These are phyloP conservation scores for Yamadazyma paraphyllophila DNA, from an alignment of 805 yeast genomes.

Conservation along the genomic window DNA sequence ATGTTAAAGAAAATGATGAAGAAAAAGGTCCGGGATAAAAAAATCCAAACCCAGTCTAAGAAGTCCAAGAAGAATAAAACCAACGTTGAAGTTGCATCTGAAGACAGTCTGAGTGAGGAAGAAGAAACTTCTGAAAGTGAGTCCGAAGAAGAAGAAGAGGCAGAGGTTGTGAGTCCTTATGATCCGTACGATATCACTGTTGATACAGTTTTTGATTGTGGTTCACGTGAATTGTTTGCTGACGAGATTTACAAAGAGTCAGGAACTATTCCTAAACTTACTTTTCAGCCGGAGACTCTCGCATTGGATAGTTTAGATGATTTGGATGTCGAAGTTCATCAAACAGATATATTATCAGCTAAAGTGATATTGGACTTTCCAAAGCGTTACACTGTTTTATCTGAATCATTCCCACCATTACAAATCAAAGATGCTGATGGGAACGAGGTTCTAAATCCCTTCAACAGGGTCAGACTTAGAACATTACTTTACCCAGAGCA, in stretches of 20 bases:
- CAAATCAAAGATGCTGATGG: slow-evolving; percentile 15
- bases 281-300: slow-evolving; percentile 15
- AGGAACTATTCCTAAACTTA: slow-evolving; percentile 20
- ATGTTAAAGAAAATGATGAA: slow-evolving; percentile 10
- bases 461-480: slow-evolving; percentile 30
- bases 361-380: slow-evolving; percentile 26
- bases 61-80: not conserved
- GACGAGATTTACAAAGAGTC: slow-evolving; percentile 22
- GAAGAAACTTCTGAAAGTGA: not conserved
- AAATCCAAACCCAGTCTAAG: slow-evolving; percentile 3
- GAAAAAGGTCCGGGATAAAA: slow-evolving; percentile 10
- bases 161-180: slow-evolving; percentile 34
- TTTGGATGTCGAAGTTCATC: slow-evolving; percentile 19
- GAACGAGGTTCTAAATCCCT: slow-evolving; percentile 21
- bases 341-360: slow-evolving; percentile 30
- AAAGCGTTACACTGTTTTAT: slow-evolving; percentile 33
- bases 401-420: slow-evolving; percentile 37
- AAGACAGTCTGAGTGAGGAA: not conserved
- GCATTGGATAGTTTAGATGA: slow-evolving; percentile 9
- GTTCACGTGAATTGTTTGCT: slow-evolving; percentile 31
- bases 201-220: slow-evolving; percentile 28
- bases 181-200: slow-evolving; percentile 36
- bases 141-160: slow-evolving; percentile 20
- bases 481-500: slow-evolving; percentile 44
- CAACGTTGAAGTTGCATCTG: not conserved